Conservation (phyloP, 441 rosid genomes). For the Erysimum cheiri region DNA sequence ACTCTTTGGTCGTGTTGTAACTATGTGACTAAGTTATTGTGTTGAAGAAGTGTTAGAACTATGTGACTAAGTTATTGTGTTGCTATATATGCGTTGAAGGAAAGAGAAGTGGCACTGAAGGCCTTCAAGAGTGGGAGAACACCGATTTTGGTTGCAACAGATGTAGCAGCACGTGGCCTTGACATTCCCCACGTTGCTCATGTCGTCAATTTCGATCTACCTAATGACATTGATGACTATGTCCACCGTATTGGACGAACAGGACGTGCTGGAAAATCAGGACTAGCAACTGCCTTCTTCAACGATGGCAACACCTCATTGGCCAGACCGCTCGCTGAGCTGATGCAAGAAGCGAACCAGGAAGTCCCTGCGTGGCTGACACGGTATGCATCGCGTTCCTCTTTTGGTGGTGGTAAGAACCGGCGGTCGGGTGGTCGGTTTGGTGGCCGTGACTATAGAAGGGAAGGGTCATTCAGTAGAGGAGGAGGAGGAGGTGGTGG, state of each 20-base stretch:
- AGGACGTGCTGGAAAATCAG: slow-evolving; percentile 91
- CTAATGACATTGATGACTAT: slow-evolving; percentile 93
- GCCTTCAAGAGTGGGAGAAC: slow-evolving; percentile 87
- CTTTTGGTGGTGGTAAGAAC: slow-evolving; percentile 64
- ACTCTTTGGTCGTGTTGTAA: slow-evolving; percentile 14
- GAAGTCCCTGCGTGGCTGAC: slow-evolving; percentile 95
- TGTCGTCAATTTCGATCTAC: slow-evolving; percentile 92
- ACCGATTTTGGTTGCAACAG: slow-evolving; percentile 93
- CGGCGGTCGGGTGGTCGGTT: slow-evolving; percentile 77
- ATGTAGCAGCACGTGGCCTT: slow-evolving; percentile 96
- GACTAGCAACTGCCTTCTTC: slow-evolving; percentile 94
- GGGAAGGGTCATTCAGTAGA: slow-evolving; percentile 56
- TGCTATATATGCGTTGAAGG: slow-evolving; percentile 54
- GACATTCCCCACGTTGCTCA: slow-evolving; percentile 96
- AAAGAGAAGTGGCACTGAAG: slow-evolving; percentile 86
- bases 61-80: slow-evolving; percentile 23
- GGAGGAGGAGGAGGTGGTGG: slow-evolving; percentile 50
- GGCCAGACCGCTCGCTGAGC: slow-evolving; percentile 72
- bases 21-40: no score
- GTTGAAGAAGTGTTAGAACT: slow-evolving; percentile 19
- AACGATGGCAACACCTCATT: slow-evolving; percentile 75
- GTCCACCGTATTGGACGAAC: slow-evolving; percentile 96
- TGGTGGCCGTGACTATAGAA: slow-evolving; percentile 76
- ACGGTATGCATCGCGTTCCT: slow-evolving; percentile 65
- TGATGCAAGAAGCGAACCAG: slow-evolving; percentile 95